Percentiles rank a stretch among this genome's conserved stretches.
These are phyloP conservation scores for Alternaria hordeiaustralica DNA, from an alignment of 2,329 filamentous ascomycete genomes.

Conservation along the genomic window DNA sequence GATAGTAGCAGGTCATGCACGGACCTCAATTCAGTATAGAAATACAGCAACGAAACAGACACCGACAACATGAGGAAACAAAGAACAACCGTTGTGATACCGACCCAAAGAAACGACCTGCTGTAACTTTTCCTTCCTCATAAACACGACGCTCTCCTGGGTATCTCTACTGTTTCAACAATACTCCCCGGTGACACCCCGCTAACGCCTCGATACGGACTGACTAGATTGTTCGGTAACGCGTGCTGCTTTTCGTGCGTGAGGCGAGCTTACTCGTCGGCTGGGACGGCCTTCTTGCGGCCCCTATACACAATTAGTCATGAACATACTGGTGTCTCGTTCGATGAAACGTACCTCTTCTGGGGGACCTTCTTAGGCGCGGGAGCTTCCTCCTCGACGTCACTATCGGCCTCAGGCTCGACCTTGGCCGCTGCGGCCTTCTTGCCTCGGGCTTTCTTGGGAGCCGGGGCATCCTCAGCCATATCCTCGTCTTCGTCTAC, in stretches of 20 bases:
- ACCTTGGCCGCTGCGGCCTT: constrained; percentile 29
- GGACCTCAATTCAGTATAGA: background rate
- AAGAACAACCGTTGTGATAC: background rate
- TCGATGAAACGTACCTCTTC: constrained; percentile 33
- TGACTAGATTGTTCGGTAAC: background rate
- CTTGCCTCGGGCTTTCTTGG: constrained; percentile 43
- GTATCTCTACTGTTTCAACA: constrained; percentile 3
- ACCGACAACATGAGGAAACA: background rate
- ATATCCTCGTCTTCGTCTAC: constrained; percentile 20
- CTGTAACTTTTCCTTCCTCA: too few species aligned
- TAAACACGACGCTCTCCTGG: background rate
- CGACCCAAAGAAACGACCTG: background rate
- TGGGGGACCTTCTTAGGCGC: constrained; percentile 26
- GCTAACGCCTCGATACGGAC: constrained; percentile 6
- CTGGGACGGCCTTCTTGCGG: constrained; percentile 30
- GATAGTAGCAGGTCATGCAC: background rate
- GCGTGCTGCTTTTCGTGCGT: background rate
- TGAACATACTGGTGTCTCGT: too few species aligned
- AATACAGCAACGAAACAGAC: background rate
- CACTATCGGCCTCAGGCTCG: constrained; percentile 19
- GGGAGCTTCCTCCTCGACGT: constrained; percentile 4
- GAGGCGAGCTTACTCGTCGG: constrained; percentile 20
- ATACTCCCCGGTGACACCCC: background rate
- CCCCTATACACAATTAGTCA: constrained; percentile 23
- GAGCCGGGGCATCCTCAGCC: constrained; percentile 16